Evolutionary conservation across 768 basidiomycete species (phyloP), one percentile per base, ranked within the genome.

Genomic region (Termitomyces sp.): DNA sequence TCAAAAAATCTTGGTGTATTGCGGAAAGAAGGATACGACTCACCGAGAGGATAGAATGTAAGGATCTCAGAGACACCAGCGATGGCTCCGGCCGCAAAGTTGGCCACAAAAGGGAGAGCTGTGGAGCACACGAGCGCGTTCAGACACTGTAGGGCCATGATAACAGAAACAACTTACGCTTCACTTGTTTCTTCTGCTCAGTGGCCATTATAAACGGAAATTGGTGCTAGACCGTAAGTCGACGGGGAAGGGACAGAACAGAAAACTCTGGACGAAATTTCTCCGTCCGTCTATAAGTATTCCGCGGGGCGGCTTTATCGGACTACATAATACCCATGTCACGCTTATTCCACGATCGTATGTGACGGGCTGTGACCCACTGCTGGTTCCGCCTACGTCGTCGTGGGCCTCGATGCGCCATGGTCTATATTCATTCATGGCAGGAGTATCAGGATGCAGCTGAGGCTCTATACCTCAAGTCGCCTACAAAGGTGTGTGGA

Each of bases 1-100:
- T 55, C 46, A 38, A 39, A 38, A 39, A 38, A 42, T 25, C 2
- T 36, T 18, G 10, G 46, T 20, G 55, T 22, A 43, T 31, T 29
- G 18, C 23, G 27, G 16, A 58, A 47, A 29, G 41, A 44, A n/a
- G 35, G 35, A 27, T 25, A 22, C 23, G 48, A 66, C 86, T 64
- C 65, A 93, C 91, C 93, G 58, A 95, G 85, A 54, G 94, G 92
- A 62, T 94, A 95, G 67, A 94, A 91, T 4, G 89, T 89, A 56
- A 89, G 70, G 59, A 89, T 89, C 66, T 88, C 86, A 4, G 88
- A 87, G 59, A 91, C 83, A 53, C 96, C 96, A 59, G 97, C 97
- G 63, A 98, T 94, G 5, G 96, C 97, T 43, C 97, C 97, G 0
- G 96, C 94, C 1, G 87, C 81, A 66, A 99, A 98, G 65, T 91